Evolutionary conservation across 2,329 filamentous ascomycete species (phyloP), one percentile per base, ranked within the genome.

Genomic region (Magnaporthiopsis incrustans): DNA sequence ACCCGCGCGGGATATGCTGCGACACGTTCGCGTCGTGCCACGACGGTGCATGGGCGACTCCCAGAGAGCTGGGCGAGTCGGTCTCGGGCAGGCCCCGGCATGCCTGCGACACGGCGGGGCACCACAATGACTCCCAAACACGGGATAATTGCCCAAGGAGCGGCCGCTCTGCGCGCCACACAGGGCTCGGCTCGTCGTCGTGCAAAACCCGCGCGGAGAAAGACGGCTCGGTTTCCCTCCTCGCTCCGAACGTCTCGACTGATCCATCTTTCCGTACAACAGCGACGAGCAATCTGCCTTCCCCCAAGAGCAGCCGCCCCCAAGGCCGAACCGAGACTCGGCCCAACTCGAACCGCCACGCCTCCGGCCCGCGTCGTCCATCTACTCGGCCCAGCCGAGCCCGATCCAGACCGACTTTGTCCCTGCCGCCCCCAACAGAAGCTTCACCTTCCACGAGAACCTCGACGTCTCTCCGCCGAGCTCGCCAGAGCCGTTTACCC

Each of bases 341-440:
- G 74, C 44, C 44, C 44, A 53, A 25, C 18, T 53, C 44, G 44
- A 25, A 11, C 44, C 44, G 18, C 44, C 7, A 53, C 72, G 70
- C 63, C 76, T 75, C 67, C 81, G 82, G 57, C 81, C 82, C n/a
- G 68, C 78, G 8, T 88, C 87, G 38, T 89, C 88, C 22, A 68
- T 86, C 60, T 89, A 89, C 72, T 85, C 86, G 59, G 7, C 44
- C 44, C 81, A 84, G 71, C 80, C 78, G 59, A 84, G 79, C 66
- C 79, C 80, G 18, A 70, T 72, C 33, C 72, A 71, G 14, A 69
- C 74, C 18, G 70, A 67, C 58, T 75, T 77, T 64, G 71, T 73
- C 11, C 67, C 71, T n/a, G 66, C 71, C 61, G 65, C 58, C 67
- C 59, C 61, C 22, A 44, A n/a, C 30, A 63, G 56, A 18, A 69